These are phyloP conservation scores for Microbotryum lychnidis-dioicae DNA, from an alignment of 1,284 basidiomycete species.

Conservation along the genomic window DNA sequence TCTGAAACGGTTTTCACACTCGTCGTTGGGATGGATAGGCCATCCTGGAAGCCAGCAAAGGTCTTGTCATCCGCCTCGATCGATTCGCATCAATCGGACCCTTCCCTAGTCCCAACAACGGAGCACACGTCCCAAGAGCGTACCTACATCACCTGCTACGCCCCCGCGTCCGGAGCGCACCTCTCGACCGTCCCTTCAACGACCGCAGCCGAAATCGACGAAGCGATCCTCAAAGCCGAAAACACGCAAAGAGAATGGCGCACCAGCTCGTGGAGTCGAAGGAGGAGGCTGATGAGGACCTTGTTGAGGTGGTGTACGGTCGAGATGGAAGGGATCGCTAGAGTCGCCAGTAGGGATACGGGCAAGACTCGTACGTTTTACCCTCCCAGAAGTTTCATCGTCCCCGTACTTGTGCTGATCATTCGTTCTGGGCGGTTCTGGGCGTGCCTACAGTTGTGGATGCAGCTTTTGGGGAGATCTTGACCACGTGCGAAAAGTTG, in stretches of 20 bases:
- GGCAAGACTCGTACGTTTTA: constrained; percentile 78
- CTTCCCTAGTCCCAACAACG: constrained; percentile 8
- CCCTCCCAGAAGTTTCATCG: neutral
- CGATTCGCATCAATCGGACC: constrained; percentile 8
- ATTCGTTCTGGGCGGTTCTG: too few relatives aligned
- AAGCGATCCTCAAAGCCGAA: constrained; percentile 60
- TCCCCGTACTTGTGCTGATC: neutral
- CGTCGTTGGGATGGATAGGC: too few relatives aligned
- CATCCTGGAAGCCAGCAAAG: neutral
- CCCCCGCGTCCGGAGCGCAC: constrained; percentile 77
- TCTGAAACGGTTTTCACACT: too few relatives aligned
- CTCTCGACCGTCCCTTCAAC: constrained; percentile 62
- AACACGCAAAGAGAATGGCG: constrained; percentile 64
- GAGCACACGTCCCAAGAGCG: neutral
- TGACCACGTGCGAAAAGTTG: constrained; percentile 73
- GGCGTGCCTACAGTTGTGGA: constrained; percentile 62
- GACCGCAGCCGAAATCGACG: constrained; percentile 55
- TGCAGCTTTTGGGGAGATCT: constrained; percentile 77
- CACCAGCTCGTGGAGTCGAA: constrained; percentile 62
- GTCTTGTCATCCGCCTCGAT: constrained; percentile 13
- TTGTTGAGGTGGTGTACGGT: constrained; percentile 82
- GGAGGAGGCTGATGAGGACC: constrained; percentile 71
- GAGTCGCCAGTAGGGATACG: constrained; percentile 86
- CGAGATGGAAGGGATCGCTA: constrained; percentile 74
- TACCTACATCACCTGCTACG: constrained; percentile 75